Percentiles rank a stretch among this genome's conserved stretches.
Conservation (phyloP, 1,284 basidiomycete species). For the Irpex lacteus region DNA sequence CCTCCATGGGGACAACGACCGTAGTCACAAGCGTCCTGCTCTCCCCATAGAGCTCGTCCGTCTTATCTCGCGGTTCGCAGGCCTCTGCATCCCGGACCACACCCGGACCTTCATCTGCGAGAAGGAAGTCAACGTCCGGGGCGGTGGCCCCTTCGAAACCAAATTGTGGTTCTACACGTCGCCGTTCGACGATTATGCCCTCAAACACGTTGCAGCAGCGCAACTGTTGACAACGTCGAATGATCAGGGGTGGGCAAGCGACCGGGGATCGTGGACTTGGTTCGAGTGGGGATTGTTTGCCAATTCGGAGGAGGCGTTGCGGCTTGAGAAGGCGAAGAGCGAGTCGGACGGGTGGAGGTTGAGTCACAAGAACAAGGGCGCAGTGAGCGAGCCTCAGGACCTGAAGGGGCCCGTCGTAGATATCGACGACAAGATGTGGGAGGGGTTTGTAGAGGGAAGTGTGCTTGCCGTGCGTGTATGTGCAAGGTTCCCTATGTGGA, state of each 20-base stretch:
- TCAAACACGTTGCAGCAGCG: background rate
- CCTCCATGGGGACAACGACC: background rate
- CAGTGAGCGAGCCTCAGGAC: background rate
- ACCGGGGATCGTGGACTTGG: background rate
- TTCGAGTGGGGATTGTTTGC: background rate
- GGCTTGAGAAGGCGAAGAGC: background rate
- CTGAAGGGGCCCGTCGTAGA: background rate
- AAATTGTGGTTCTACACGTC: background rate
- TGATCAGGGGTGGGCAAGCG: background rate
- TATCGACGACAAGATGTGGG: background rate
- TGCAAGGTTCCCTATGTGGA: background rate
- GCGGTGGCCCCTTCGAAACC: background rate
- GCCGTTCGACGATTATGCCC: background rate
- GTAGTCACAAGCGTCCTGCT: background rate
- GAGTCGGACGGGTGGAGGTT: background rate
- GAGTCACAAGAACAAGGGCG: background rate
- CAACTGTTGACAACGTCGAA: background rate
- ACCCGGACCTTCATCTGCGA: background rate
- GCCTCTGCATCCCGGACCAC: background rate
- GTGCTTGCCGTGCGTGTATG: background rate
- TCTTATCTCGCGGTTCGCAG: background rate
- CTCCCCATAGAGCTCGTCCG: background rate
- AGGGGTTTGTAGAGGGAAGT: background rate
- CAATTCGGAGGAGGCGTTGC: background rate
- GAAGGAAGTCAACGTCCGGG: background rate